Evolutionary conservation across 257 asterid species (phyloP), one percentile per base, ranked within the genome.

Genomic region (Plantago ovata): DNA sequence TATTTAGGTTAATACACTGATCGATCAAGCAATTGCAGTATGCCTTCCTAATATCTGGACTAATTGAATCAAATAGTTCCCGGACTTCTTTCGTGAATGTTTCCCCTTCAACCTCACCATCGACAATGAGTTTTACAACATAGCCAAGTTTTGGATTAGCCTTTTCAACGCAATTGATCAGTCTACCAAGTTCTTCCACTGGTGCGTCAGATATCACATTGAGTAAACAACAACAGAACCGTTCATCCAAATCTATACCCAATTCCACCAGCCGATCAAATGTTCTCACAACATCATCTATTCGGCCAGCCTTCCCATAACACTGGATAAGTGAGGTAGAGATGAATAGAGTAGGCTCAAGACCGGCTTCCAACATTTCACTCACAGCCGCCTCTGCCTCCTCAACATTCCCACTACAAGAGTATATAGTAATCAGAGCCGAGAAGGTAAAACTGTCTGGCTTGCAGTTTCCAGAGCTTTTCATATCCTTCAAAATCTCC

Each of bases 391-490:
- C 77, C 80, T 93, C 97, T 3, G 87, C 96, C 66, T 86, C 91
- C 38, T 76, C 85, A 33, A 89, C 94, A 64, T 81, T 77, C 72
- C 95, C 96, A 62, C 92, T 66, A 79, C 95, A 86, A 23, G 97
- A 89, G 72, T 71, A 72, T 39, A 89, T 65, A 2, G 89, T 86
- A 48, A 93, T 72, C 79, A 93, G 51, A 11, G 99, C 81, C 14
- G 96, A 79, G 77, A 47, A 89, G 0, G 97, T 77, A 90, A 90
- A 89, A 67, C 73, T 82, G 61, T 93, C 96, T 3, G 99, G 97
- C 24, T 23, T 32, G 75, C 85, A 81, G 15, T 69, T 71, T 18
- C 64, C 81, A 0, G 78, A 82, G 46, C 65, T 58, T 66, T 82
- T 89, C 97, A 93, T 84, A 59, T 86, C 95, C 72, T 75, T 66